Evolutionary conservation across 192 early-diverging fungal genomes (phyloP).

Genomic region (Geranomyces variabilis): DNA sequence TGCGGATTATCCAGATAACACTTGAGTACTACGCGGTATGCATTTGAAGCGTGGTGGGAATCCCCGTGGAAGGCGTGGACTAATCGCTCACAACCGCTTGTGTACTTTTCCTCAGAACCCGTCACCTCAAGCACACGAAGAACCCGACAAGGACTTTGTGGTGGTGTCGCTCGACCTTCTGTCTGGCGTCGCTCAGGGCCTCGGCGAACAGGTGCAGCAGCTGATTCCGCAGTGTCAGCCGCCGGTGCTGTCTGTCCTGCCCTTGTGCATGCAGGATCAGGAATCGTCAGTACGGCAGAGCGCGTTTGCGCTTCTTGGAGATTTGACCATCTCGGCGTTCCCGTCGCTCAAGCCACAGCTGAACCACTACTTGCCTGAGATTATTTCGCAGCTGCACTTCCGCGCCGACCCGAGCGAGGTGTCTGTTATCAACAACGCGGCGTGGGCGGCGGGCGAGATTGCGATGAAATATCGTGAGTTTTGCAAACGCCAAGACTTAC

Average conservation of each 20-base stretch:
- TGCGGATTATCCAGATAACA: conserved; percentile 84
- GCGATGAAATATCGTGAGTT: conserved; percentile 68
- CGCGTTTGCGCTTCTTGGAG: conserved; percentile 94
- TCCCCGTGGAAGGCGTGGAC: background rate
- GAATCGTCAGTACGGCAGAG: conserved; percentile 87
- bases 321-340: conserved; percentile 92
- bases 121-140: conserved; percentile 43
- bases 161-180: conserved; percentile 96
- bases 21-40: conserved; percentile 57
- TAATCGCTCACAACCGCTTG: background rate
- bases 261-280: conserved; percentile 76
- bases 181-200: conserved; percentile 89
- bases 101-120: conserved; percentile 14
- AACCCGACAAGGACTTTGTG: conserved; percentile 94
- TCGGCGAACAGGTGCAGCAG: conserved; percentile 74
- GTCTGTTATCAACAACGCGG: conserved; percentile 96
- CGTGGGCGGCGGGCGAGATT: conserved; percentile 98
- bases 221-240: conserved; percentile 66
- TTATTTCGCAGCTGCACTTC: conserved; percentile 61
- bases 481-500: conserved; percentile 14
- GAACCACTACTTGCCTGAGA: conserved; percentile 74
- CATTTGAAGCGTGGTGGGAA: background rate
- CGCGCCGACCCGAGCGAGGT: conserved; percentile 38
- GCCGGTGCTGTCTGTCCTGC: conserved; percentile 76
- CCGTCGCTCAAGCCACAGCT: conserved; percentile 79